Base-by-base conservation (phyloP, 169 alveolate species). In the Plasmodium coatneyi region DNA sequence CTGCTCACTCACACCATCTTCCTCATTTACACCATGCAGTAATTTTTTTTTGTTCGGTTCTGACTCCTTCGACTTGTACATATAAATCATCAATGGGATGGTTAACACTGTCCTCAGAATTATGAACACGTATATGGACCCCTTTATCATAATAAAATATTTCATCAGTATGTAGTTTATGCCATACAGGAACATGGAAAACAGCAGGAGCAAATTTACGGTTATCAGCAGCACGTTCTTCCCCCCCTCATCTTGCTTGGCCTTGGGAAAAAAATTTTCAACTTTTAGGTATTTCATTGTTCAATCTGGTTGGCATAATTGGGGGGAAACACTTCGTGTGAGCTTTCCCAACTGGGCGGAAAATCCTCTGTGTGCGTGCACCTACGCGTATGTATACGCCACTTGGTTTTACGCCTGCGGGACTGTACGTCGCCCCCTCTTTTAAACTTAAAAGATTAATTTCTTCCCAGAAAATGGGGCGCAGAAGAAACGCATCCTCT, bases 161-260 rank as follows among this genome's bases (percentile, higher is more conserved):
- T 87, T 87, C 87, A 87, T 87, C 36, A 87, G 36, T 54, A 78
- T 78, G 80, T 87, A 87, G 52, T 87, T 87, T 87, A 87, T 49
- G 25, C 93, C 93, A 87, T 87, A 87, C 39, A 87, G 80, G 52
- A 87, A 28, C 93, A 87, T 87, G 5, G 93, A 87, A 49, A 87
- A 87, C 28, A 87, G 56, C 36, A 87, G 80, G 10, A 87, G 49
- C 36, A 78, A 54, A 54, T 87, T 87, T 34, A 87, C 82, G 32
- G 28, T 39, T 34, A 87, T 36, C 28, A 87, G 19, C 71, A 76
- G 9, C 22, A 54, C 16, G 22, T 54, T 56, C 10, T n/a, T 36
- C 30, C 9, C 22, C 81, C 66, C 87, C 5, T 87, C 81, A 76
- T 54, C 52, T 52, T 60, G 60, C 22, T 16, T 70, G 49, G 25